Base-by-base conservation (phyloP, 2,329 filamentous ascomycete genomes). In the Curvularia hawaiiensis region DNA sequence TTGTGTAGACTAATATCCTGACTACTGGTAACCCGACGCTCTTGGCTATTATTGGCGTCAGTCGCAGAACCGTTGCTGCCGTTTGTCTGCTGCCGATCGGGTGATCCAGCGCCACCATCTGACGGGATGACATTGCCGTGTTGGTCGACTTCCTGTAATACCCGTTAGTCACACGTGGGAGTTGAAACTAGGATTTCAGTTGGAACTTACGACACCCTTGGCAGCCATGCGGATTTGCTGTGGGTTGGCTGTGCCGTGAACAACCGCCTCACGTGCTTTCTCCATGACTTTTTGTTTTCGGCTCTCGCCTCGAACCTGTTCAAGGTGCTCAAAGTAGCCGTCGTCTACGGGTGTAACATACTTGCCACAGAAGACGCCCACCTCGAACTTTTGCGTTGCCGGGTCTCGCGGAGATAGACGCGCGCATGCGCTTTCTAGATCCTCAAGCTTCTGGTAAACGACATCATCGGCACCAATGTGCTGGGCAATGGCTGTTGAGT, bases 301-400 rank as follows among this genome's bases (percentile, higher is more conserved):
- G 61, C 85, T 88, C 75, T 91, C 88, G 46, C 89, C 90, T 52
- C 91, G 83, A 18, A 92, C 78, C 57, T 83, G 80, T 76, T 91
- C 88, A 5, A 96, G 82, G 68, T 92, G 90, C 64, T 91, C 86
- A 66, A 97, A 95, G 78, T 97, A 97, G 38, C 85, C 88, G 7
- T 88, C 84, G 1, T 89, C 85, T 1, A 97, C 90, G 0, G 87
- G 86, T 0, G 94, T 97, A 60, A 91, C 83, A 76, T 97, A 97
- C 62, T 88, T 86, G 45, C 94, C 94, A 71, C 88, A 92, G 79
- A 98, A 97, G 9, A 97, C 93, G 52, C 94, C 93, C 2, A 96
- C 88, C 73, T 98, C 94, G 65, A 97, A 97, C 54, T 88, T 81
- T 62, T 84, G 80, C 9, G 81, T 81, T 67, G 85, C 74, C 33